Conservation (phyloP, 148 eudicot genomes). For the Cornus suecica region DNA sequence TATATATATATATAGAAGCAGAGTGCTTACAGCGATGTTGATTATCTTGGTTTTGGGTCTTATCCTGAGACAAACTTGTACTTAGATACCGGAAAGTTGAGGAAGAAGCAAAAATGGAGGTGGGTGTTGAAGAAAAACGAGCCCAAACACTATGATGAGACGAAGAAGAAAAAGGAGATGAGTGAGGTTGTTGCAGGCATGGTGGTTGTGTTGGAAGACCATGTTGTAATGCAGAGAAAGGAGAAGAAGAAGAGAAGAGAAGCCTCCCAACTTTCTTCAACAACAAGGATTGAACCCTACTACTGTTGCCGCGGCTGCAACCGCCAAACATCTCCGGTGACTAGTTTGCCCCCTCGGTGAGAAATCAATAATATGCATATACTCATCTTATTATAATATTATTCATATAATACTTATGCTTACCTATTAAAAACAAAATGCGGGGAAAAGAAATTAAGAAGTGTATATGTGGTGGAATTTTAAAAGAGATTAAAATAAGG, state of each 20-base stretch:
- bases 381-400: too few species aligned
- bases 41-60: too few species aligned
- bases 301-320: too few species aligned
- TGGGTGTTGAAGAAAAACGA: background rate
- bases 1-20: background rate
- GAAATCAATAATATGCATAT: too few species aligned
- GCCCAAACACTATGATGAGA: background rate
- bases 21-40: background rate
- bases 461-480: too few species aligned
- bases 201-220: background rate
- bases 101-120: background rate
- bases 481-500: too few species aligned
- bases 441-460: too few species aligned
- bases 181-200: background rate
- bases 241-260: background rate
- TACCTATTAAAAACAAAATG: too few species aligned
- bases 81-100: background rate
- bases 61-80: background rate
- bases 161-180: background rate
- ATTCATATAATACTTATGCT: too few species aligned
- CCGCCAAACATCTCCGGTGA: background rate
- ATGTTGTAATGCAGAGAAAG: background rate
- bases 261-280: background rate
- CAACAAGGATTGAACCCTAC: background rate
- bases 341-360: too few species aligned